Base-by-base conservation (phyloP, 2,329 filamentous ascomycete genomes). In the Biscogniauxia marginata region DNA sequence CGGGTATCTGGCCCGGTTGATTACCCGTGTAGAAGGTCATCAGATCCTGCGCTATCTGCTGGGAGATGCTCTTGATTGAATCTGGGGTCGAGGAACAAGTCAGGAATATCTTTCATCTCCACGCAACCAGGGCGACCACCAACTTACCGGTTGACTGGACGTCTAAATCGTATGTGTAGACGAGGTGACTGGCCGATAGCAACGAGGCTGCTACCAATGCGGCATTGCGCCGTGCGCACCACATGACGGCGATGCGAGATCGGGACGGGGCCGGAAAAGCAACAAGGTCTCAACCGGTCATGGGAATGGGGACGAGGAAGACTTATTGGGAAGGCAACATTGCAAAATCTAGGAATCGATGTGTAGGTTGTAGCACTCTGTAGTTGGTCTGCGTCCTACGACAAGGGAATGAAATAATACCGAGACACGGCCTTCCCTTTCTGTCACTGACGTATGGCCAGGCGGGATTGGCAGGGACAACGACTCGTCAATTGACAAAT, bases 41-140 rank as follows among this genome's bases (percentile, higher is more conserved):
- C 69, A 85, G 73, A 63, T 84, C 81, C 45, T 75, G 71, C 1
- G 81, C 75, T 70, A 84, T 78, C 47, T 76, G 71, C 58, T 77
- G 79, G 13, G 83, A 75, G 9, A 80, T 73, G 39, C 71, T 66
- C 56, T 73, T 79, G 57, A 84, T 69, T 1, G 81, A 84, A 46
- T 77, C 82, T 85, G 58, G 19, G 23, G 18, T 13, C n/a, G 9
- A 44, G n/a, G 1, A 44, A 21, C 21, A 18, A 7, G 16, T 19
- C n/a, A n/a, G n/a, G n/a, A n/a, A n/a, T n/a, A n/a, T n/a, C n/a
- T n/a, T n/a, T n/a, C n/a, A n/a, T n/a, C n/a, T n/a, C n/a, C n/a
- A n/a, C n/a, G n/a, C n/a, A n/a, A 46, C 63, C 22, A 65, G 30
- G 49, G 18, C n/a, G n/a, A 13, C n/a, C 24, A 20, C 19, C 9